These are phyloP conservation scores for Rhododendron molle DNA, from an alignment of 148 eudicot genomes.

Conservation along the genomic window DNA sequence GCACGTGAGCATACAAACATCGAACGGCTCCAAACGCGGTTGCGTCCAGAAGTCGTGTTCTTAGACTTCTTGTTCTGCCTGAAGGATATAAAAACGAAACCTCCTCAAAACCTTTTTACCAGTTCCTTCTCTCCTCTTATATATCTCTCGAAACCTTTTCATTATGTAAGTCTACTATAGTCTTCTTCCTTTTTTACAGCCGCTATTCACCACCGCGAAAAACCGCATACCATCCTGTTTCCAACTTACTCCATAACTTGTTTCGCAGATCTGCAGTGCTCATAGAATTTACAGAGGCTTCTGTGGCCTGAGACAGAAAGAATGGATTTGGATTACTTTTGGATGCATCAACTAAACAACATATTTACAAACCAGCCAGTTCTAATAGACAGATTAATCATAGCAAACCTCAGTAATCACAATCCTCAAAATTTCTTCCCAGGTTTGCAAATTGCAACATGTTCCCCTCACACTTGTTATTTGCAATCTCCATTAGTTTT, in stretches of 20 bases:
- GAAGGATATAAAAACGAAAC: not conserved
- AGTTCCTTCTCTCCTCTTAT: too few relatives aligned
- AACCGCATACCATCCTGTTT: not conserved
- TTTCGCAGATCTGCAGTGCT: not conserved
- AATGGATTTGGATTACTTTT: not conserved
- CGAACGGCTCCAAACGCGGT: too few relatives aligned
- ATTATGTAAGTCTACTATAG: not conserved
- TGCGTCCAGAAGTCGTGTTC: too few relatives aligned
- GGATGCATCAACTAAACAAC: not conserved
- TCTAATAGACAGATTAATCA: not conserved
- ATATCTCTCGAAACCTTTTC: too few relatives aligned
- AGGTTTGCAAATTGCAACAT: not conserved
- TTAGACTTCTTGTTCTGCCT: too few relatives aligned
- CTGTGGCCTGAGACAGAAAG: not conserved
- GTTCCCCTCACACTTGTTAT: not conserved
- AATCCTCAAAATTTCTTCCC: constrained; percentile 1
- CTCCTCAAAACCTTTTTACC: not conserved
- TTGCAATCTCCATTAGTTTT: too few relatives aligned
- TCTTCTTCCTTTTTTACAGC: not conserved
- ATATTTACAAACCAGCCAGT: not conserved
- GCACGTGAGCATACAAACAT: too few relatives aligned
- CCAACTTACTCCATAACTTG: not conserved
- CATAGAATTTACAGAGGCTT: not conserved
- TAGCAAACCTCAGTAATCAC: not conserved
- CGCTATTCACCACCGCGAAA: not conserved